Base-by-base conservation (phyloP, 1,139 yeast species). In the Eremothecium cymbalariae region DNA sequence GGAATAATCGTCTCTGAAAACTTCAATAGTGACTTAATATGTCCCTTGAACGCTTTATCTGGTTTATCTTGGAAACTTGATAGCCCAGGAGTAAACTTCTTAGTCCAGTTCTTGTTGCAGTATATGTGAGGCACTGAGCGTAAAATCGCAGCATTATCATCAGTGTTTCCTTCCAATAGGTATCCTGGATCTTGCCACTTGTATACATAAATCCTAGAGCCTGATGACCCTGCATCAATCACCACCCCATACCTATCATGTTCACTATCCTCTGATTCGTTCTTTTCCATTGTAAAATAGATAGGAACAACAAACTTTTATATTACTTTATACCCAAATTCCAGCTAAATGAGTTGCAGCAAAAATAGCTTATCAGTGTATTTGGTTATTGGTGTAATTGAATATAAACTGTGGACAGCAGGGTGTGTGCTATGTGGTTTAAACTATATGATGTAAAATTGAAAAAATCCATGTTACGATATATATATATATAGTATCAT, bases 151-250 rank as follows among this genome's bases (percentile, higher is more conserved):
- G 50, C 45, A 34, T 61, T 62, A 15, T 41, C 39, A n/a, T 42
- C 28, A 6, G 39, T 36, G 8, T 47, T 57, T 9, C 44, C 45
- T 3, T 17, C 4, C 8, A 11, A 3, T 5, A 39, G 48, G 22
- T 45, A 45, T 3, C 44, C 50, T 5, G 74, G 70, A 47, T 74
- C 73, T 13, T 67, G 65, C 88, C 88, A 81, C 43, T 65, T 65
- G 53, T 77, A 82, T 8, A 82, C 69, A 53, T 78, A 82, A 9
- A 78, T 64, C 37, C 94, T 60, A 1, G 88, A 79, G 1, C 94
- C 94, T 0, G 88, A 79, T 0, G 90, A 79, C 1, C 94, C 94
- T 0, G 90, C 77, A 56, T 82, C 94, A 2, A 82, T 67, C 12
- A 80, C 88, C 16, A 82, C 74, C 31, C 90, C 90, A 58, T 77